These are phyloP conservation scores for Isabelozyma heimii DNA, from an alignment of 805 yeast species.

Conservation along the genomic window DNA sequence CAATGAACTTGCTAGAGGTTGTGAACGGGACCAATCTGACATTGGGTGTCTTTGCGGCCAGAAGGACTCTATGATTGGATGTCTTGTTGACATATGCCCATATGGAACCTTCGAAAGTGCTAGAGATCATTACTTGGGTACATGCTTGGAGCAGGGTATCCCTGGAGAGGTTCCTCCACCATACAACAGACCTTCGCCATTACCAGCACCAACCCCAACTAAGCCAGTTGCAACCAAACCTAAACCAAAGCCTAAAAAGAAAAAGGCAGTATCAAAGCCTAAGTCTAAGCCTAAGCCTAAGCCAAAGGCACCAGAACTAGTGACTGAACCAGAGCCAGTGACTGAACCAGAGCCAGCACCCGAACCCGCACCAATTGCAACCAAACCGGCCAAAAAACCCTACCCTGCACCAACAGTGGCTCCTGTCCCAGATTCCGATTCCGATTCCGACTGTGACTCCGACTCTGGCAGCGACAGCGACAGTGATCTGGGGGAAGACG, in stretches of 20 bases:
- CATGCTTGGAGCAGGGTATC: slow-evolving; percentile 39
- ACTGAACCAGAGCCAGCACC: slow-evolving; percentile 1
- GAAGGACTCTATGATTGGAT: slow-evolving; percentile 38
- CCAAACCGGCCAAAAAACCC: background rate
- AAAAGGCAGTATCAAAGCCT: background rate
- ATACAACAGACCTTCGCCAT: slow-evolving; percentile 2
- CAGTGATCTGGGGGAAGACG: slow-evolving; percentile 4
- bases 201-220: slow-evolving; percentile 1
- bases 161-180: slow-evolving; percentile 10
- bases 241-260: background rate
- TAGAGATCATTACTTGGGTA: slow-evolving; percentile 49
- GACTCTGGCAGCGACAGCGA: slow-evolving; percentile 5
- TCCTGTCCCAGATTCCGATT: slow-evolving; percentile 2
- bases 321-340: slow-evolving; percentile 1
- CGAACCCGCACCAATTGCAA: too few relatives aligned
- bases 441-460: slow-evolving; percentile 2
- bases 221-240: slow-evolving; percentile 3
- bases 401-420: slow-evolving; percentile 3
- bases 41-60: slow-evolving; percentile 39
- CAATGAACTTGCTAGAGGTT: slow-evolving; percentile 31
- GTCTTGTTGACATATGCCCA: slow-evolving; percentile 47
- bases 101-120: slow-evolving; percentile 40
- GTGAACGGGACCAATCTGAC: slow-evolving; percentile 31
- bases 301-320: slow-evolving; percentile 3
- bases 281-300: slow-evolving; percentile 3